Percentiles rank a stretch among this genome's conserved stretches.
These are phyloP conservation scores for Austroboletus niveus DNA, from an alignment of 1,284 basidiomycete species.

Conservation along the genomic window DNA sequence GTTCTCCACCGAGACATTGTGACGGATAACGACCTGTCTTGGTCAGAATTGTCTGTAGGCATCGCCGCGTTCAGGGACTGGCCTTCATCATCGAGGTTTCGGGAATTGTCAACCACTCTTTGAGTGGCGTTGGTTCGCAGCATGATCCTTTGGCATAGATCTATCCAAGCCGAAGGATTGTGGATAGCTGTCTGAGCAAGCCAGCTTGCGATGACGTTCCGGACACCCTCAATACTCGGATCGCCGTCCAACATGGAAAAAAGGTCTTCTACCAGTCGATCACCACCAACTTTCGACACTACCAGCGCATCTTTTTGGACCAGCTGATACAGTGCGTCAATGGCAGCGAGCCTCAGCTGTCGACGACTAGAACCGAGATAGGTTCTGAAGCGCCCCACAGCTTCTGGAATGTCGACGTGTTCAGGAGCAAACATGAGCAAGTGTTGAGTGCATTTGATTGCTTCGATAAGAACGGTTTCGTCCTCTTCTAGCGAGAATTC, in stretches of 20 bases:
- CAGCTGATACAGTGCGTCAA: slow-evolving; percentile 95
- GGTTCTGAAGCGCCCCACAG: slow-evolving; percentile 73
- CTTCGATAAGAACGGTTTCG: slow-evolving; percentile 88
- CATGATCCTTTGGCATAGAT: slow-evolving; percentile 97
- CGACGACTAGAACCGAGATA: slow-evolving; percentile 79
- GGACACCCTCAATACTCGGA: slow-evolving; percentile 90
- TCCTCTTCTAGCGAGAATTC: slow-evolving; percentile 87
- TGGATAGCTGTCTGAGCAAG: slow-evolving; percentile 90
- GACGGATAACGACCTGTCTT: slow-evolving; percentile 37
- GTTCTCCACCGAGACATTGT: slow-evolving; percentile 91
- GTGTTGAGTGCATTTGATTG: slow-evolving; percentile 94
- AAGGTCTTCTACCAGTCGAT: slow-evolving; percentile 90
- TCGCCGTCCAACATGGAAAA: slow-evolving; percentile 95
- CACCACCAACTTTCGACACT: slow-evolving; percentile 93
- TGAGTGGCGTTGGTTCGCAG: slow-evolving; percentile 81
- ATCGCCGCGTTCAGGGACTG: slow-evolving; percentile 76
- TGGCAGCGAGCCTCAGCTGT: slow-evolving; percentile 89
- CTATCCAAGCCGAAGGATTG: slow-evolving; percentile 97
- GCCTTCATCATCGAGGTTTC: slow-evolving; percentile 87
- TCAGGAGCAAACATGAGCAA: slow-evolving; percentile 94
- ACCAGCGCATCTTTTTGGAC: slow-evolving; percentile 92
- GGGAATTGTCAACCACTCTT: slow-evolving; percentile 62
- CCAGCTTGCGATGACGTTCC: slow-evolving; percentile 94
- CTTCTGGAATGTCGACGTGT: slow-evolving; percentile 74
- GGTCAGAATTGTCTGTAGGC: slow-evolving; percentile 21